Evolutionary conservation across 495 filamentous ascomycete genomes (phyloP).

Genomic region (Talaromyces adpressus): DNA sequence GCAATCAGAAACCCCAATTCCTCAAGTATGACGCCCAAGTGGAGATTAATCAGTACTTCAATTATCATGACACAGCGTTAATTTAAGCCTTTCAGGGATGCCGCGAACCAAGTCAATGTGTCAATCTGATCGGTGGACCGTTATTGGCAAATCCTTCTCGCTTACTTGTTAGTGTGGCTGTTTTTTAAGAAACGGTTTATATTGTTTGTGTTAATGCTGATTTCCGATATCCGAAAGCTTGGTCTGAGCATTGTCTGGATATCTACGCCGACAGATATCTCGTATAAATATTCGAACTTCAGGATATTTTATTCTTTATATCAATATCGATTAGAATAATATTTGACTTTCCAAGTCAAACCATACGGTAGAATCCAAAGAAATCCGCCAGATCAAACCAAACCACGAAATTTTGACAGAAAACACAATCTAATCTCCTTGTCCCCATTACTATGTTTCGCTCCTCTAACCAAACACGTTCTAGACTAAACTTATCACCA

Average conservation of each 20-base stretch:
- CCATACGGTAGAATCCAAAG: not conserved
- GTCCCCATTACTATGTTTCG: not conserved
- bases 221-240: not conserved
- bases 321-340: no score
- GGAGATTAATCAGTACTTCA: not conserved
- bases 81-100: not conserved
- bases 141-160: not conserved
- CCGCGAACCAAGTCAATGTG: not conserved
- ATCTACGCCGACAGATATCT: no score
- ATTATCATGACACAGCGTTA: constrained; percentile 5
- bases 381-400: not conserved
- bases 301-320: not conserved
- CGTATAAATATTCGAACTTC: no score
- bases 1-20: not conserved
- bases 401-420: not conserved
- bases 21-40: not conserved
- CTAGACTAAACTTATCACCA: not conserved
- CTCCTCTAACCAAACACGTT: not conserved
- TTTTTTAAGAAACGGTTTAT: not conserved
- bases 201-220: not conserved
- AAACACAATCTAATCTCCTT: not conserved
- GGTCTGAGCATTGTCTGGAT: no score
- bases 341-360: no score
- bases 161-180: not conserved
- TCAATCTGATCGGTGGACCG: not conserved